A percentile compares a stretch with the other conserved stretches of the same genome.
Conservation (phyloP, 2,329 filamentous ascomycete species). For the Penicillium sp. region DNA sequence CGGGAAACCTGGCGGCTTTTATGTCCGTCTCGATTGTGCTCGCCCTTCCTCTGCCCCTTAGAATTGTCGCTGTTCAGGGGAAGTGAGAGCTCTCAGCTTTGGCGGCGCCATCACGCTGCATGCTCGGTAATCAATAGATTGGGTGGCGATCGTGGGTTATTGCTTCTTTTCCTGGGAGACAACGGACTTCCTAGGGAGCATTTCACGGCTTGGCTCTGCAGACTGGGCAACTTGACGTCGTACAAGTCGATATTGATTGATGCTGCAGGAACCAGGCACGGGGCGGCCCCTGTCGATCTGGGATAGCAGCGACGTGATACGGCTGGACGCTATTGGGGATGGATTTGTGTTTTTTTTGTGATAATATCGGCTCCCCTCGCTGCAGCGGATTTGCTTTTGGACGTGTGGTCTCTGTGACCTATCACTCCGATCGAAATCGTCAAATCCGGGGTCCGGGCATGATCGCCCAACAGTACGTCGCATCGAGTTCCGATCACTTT, state of each 20-base stretch:
- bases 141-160: constrained; percentile 3
- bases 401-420: background rate
- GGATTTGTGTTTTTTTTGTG: background rate
- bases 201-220: background rate
- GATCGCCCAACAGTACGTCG: background rate
- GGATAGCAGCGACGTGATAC: background rate
- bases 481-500: background rate
- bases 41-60: background rate
- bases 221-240: background rate
- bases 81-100: background rate
- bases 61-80: background rate
- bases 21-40: constrained; percentile 8
- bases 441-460: background rate
- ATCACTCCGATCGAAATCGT: background rate
- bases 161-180: background rate
- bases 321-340: constrained; percentile 1
- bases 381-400: constrained; percentile 6
- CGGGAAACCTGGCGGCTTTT: constrained; percentile 13
- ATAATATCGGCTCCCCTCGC: constrained; percentile 2
- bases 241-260: background rate
- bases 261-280: constrained; percentile 5
- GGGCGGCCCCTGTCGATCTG: background rate
- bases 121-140: constrained; percentile 3
- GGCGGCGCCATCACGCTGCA: background rate
- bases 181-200: background rate